Evolutionary conservation across 345 rosid genomes (phyloP).

Genomic region (Angophora floribunda): DNA sequence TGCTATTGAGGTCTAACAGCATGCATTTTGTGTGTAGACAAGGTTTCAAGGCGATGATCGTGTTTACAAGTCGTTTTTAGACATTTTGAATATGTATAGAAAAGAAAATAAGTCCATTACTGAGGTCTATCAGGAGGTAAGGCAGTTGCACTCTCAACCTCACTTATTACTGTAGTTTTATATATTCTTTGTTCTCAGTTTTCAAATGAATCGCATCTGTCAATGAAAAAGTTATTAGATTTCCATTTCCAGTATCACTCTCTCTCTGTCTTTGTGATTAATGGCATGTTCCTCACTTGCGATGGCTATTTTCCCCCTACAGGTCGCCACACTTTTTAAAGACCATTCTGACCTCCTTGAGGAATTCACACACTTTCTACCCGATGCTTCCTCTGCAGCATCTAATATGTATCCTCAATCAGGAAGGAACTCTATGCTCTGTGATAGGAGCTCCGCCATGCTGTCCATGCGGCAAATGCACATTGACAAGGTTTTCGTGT

Average conservation of each 20-base stretch:
- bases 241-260: not conserved
- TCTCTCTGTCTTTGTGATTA: not conserved
- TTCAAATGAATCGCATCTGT: not conserved
- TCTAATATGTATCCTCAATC: slow-evolving; percentile 32
- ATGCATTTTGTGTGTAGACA: slow-evolving; percentile 36
- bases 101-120: slow-evolving; percentile 85
- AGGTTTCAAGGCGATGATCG: slow-evolving; percentile 95
- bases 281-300: not conserved
- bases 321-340: slow-evolving; percentile 84
- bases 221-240: not conserved
- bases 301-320: slow-evolving; percentile 4
- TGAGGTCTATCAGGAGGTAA: slow-evolving; percentile 87
- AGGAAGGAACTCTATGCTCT: slow-evolving; percentile 39
- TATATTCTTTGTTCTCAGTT: not conserved
- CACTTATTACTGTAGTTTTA: not conserved
- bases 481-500: slow-evolving; percentile 53
- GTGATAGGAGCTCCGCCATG: slow-evolving; percentile 57
- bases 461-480: slow-evolving; percentile 43
- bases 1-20: not conserved
- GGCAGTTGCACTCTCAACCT: slow-evolving; percentile 1
- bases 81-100: slow-evolving; percentile 88
- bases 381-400: slow-evolving; percentile 67
- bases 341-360: slow-evolving; percentile 82
- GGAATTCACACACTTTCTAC: slow-evolving; percentile 91
- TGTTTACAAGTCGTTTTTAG: slow-evolving; percentile 90